A percentile compares a stretch with the other conserved stretches of the same genome.
Conservation (phyloP, 2,329 filamentous ascomycete genomes). For the Neofusicoccum sp. region DNA sequence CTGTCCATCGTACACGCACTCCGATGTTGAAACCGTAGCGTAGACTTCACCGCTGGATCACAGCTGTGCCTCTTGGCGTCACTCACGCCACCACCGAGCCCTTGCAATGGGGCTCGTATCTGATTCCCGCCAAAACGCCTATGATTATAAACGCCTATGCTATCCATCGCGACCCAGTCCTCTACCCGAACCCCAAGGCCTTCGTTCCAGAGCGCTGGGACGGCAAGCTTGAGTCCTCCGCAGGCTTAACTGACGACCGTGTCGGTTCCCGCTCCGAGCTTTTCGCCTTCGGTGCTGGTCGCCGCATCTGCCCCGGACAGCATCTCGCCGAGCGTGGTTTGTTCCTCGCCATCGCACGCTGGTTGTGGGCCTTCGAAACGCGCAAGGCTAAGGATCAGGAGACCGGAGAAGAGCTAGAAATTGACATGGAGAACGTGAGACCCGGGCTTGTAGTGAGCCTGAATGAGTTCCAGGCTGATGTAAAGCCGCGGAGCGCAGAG, state of each 20-base stretch:
- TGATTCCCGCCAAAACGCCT: slow-evolving; percentile 41
- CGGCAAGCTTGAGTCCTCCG: slow-evolving; percentile 23
- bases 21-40: slow-evolving; percentile 18
- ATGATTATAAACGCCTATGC: slow-evolving; percentile 40
- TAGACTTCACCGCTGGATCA: slow-evolving; percentile 1
- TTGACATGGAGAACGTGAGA: slow-evolving; percentile 4
- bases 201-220: slow-evolving; percentile 21
- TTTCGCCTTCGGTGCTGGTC: slow-evolving; percentile 37
- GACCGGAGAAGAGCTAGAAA: slow-evolving; percentile 5
- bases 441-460: slow-evolving; percentile 25
- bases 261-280: slow-evolving; percentile 31
- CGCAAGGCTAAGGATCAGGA: not conserved
- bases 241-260: slow-evolving; percentile 21
- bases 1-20: slow-evolving; percentile 20
- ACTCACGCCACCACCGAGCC: slow-evolving; percentile 35
- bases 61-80: slow-evolving; percentile 26
- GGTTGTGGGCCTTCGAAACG: slow-evolving; percentile 36
- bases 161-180: slow-evolving; percentile 28
- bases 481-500: slow-evolving; percentile 21
- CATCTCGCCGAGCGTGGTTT: slow-evolving; percentile 35
- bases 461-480: slow-evolving; percentile 21
- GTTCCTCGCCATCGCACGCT: slow-evolving; percentile 30
- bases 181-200: slow-evolving; percentile 1
- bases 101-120: slow-evolving; percentile 32
- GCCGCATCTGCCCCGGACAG: slow-evolving; percentile 38